Base-by-base conservation (phyloP, 805 yeast species). In the Monosporozyma aerobia region DNA sequence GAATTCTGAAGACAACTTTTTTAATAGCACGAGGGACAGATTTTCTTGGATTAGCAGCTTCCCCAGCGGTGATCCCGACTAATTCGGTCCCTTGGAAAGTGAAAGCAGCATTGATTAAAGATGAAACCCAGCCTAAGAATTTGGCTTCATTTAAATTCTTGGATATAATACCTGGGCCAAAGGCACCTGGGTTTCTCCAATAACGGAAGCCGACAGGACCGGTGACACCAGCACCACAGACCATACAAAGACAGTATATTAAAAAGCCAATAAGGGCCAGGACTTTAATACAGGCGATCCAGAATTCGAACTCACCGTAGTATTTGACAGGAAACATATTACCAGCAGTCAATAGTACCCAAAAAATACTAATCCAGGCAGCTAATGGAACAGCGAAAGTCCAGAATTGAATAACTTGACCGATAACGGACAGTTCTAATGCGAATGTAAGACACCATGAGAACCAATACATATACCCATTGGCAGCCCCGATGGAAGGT, bases 1-100 rank as follows among this genome's bases (percentile, higher is more conserved):
- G 62, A 57, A 85, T 83, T 72, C 92, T 75, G 67, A 76, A 71
- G 53, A 83, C 75, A 40, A 85, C 89, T 60, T 82, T 82, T 63
- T 77, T 81, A 63, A 84, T 82, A 39, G 90, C 89, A 49, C 77
- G 76, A 54, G 90, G 90, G 53, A 85, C 83, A 29, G 87, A 71
- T 57, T 79, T 81, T 67, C 83, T 73, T 53, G 90, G 90, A 64
- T 82, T 82, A 30, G 75, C 74, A 49, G 85, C 75, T 69, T 85
- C 94, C 69, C 90, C 89, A 35, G 87, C 86, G 3, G 88, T 74
- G 52, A 85, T 75, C 68, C 90, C 90, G 23, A 83, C 81, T 64
- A 83, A 74, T 67, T 85, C 94, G 49, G 85, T 82, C 68, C 90
- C 90, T 70, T 84, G 90, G 67, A 78, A 85, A 29, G 90, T 85